A percentile compares a stretch with the other conserved stretches of the same genome.
phyloP scores from a whole-genome alignment of 306 rosid species.

The Vigna hirtella region DNA sequence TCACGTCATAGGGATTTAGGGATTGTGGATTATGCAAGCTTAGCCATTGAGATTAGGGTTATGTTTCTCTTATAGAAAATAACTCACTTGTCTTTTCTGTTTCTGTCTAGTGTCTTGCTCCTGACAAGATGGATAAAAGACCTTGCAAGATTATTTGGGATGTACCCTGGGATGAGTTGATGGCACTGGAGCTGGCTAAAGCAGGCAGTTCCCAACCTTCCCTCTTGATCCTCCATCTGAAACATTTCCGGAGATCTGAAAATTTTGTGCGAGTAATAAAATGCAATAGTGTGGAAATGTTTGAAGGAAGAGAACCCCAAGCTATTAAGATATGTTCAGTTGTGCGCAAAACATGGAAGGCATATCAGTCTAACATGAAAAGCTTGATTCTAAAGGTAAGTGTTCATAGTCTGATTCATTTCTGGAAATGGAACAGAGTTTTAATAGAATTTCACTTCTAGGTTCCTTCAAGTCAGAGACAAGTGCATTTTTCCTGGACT shows the following conservation, averaged over 20 bases:
- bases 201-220: conserved; percentile 80
- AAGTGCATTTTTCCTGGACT: conserved; percentile 82
- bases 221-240: conserved; percentile 90
- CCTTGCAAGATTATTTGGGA: conserved; percentile 97
- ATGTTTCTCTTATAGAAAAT: conserved; percentile 51
- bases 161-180: conserved; percentile 91
- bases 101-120: conserved; percentile 76
- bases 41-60: conserved; percentile 29
- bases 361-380: conserved; percentile 74
- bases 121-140: conserved; percentile 86
- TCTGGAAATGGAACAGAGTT: conserved; percentile 35
- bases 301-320: conserved; percentile 76
- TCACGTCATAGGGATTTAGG: conserved; percentile 20
- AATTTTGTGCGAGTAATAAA: conserved; percentile 78
- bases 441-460: conserved; percentile 54
- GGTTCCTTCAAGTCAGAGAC: conserved; percentile 99
- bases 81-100: conserved; percentile 33
- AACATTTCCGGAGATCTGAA: conserved; percentile 82
- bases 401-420: conserved; percentile 38
- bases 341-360: conserved; percentile 80
- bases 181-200: conserved; percentile 92
- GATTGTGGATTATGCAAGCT: conserved; percentile 64
- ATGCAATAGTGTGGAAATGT: conserved; percentile 67
- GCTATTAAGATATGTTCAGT: conserved; percentile 77
- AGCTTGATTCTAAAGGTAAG: conserved; percentile 73